These are phyloP conservation scores for Cyberlindnera xylosilytica DNA, from an alignment of 805 yeast genomes.

Conservation along the genomic window DNA sequence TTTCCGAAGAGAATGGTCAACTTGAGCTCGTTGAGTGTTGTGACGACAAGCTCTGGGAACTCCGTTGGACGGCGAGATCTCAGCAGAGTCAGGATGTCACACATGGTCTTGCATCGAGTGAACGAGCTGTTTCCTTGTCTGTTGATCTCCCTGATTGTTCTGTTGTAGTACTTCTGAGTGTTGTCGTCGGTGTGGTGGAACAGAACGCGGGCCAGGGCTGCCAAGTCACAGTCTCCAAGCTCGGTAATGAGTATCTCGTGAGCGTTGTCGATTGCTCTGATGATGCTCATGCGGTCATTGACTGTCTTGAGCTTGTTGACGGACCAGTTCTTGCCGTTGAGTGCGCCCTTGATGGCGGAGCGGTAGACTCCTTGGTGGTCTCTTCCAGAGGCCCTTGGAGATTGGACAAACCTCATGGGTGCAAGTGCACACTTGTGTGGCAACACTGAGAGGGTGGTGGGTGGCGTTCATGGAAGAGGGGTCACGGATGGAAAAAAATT, in stretches of 20 bases:
- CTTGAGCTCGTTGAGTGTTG: conserved; percentile 1
- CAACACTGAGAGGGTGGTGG: neutral
- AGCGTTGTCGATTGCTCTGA: neutral
- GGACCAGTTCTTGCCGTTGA: conserved; percentile 3
- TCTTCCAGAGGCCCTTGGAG: neutral
- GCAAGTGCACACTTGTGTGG: too few species aligned
- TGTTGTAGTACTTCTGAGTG: conserved; percentile 2
- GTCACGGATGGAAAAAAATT: too few species aligned
- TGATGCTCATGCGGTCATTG: neutral
- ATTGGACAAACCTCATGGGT: neutral
- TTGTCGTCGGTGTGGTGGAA: conserved; percentile 2
- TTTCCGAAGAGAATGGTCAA: neutral
- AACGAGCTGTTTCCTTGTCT: neutral
- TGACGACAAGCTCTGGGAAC: neutral
- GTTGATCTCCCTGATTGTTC: neutral
- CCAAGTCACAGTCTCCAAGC: neutral
- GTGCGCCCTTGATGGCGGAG: neutral
- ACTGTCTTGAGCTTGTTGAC: conserved; percentile 7
- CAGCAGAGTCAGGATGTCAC: neutral
- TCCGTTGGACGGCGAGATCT: neutral
- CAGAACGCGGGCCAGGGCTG: neutral
- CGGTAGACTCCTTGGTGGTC: neutral
- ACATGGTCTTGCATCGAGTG: neutral
- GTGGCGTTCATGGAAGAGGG: neutral
- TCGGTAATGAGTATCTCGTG: neutral